Evolutionary conservation across 768 basidiomycete species (phyloP).

Genomic region (Agaricus blazei): DNA sequence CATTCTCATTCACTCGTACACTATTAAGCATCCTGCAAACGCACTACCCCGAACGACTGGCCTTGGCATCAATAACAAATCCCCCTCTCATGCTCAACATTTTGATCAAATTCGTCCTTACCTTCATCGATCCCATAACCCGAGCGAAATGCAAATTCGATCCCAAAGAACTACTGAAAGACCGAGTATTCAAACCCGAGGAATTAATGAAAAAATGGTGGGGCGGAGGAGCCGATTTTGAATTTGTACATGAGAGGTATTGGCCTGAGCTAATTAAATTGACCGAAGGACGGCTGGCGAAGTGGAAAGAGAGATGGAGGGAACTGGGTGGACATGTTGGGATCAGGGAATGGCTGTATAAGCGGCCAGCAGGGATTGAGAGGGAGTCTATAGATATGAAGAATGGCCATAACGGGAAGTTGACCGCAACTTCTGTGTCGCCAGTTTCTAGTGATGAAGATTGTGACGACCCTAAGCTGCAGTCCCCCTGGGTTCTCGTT

Average conservation of each 20-base stretch:
- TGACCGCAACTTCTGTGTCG: not conserved
- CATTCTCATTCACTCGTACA: slow-evolving; percentile 35
- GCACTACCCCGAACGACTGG: slow-evolving; percentile 86
- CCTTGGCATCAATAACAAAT: slow-evolving; percentile 66
- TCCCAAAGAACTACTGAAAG: slow-evolving; percentile 46
- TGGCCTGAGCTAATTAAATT: slow-evolving; percentile 62
- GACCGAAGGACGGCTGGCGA: slow-evolving; percentile 43
- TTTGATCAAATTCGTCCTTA: slow-evolving; percentile 73
- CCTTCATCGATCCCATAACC: slow-evolving; percentile 82
- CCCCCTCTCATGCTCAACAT: slow-evolving; percentile 71
- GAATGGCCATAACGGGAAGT: not conserved
- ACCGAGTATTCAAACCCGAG: slow-evolving; percentile 66
- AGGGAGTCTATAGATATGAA: not conserved
- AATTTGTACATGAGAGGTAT: slow-evolving; percentile 71
- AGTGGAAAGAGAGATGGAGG: slow-evolving; percentile 59
- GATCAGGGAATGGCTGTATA: slow-evolving; percentile 75
- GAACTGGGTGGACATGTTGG: slow-evolving; percentile 68
- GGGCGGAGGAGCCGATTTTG: slow-evolving; percentile 62
- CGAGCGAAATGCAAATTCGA: slow-evolving; percentile 73
- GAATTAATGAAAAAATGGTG: slow-evolving; percentile 69
- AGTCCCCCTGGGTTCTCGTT: slow-evolving; percentile 2
- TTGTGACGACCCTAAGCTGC: not conserved
- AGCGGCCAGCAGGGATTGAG: slow-evolving; percentile 19
- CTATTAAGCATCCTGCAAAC: slow-evolving; percentile 67
- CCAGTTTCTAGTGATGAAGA: not conserved